Conservation (phyloP, 768 basidiomycete genomes). For the Stropharia rugosoannulata region DNA sequence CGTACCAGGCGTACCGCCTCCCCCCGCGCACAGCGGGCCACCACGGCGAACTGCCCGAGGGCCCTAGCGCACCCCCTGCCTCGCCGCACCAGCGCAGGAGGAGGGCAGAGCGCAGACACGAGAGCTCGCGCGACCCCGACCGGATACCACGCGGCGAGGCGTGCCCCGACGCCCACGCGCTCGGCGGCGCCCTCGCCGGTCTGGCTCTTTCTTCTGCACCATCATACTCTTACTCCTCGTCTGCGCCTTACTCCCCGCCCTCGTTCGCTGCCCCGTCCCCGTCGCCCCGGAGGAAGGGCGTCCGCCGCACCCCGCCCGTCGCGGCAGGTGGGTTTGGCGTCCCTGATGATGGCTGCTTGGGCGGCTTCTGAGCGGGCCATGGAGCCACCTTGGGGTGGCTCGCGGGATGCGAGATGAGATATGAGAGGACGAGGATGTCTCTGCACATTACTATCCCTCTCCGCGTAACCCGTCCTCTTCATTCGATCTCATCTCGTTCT, state of each 20-base stretch:
- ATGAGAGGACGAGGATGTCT: too few species aligned
- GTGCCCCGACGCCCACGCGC: background rate
- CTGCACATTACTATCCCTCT: too few species aligned
- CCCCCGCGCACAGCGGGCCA: too few species aligned
- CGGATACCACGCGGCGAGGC: constrained; percentile 34
- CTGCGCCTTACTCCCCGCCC: background rate
- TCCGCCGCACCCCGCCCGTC: constrained; percentile 7
- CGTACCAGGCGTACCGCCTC: too few species aligned
- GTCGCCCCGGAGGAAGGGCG: constrained; percentile 15
- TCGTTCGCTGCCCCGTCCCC: background rate
- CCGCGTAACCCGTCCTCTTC: too few species aligned
- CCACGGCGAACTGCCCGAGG: constrained; percentile 35
- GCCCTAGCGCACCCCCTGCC: constrained; percentile 24
- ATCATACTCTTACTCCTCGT: too few species aligned
- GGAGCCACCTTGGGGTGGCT: too few species aligned
- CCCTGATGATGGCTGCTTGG: constrained; percentile 40
- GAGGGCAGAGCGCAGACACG: constrained; percentile 29
- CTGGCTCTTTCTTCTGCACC: background rate
- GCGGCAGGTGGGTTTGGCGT: constrained; percentile 20
- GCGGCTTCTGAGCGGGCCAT: constrained; percentile 28
- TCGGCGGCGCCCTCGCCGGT: constrained; percentile 2
- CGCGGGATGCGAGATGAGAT: too few species aligned
- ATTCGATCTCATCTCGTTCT: too few species aligned
- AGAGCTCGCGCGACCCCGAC: constrained; percentile 33
- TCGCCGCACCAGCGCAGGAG: constrained; percentile 4